Base-by-base conservation (phyloP, 2,329 filamentous ascomycete genomes). In the Sporothrix curviconia region DNA sequence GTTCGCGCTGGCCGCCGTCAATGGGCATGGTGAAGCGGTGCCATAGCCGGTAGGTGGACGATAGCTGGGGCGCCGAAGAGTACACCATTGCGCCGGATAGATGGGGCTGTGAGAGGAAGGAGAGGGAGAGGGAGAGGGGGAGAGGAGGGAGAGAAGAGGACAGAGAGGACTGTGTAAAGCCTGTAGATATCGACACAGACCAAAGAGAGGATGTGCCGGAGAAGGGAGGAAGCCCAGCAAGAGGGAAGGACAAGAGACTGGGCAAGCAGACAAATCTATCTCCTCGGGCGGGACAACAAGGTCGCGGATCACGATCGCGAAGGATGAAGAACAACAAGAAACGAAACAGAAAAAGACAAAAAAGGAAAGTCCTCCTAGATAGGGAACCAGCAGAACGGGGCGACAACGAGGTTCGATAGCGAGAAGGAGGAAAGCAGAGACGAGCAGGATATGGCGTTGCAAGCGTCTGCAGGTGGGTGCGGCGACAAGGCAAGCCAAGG, bases 41-140 rank as follows among this genome's bases (percentile, higher is more conserved):
- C 59, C 59, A 60, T 43, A 60, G 47, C 56, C n/a, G 8, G 57
- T 61, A 61, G 24, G 59, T 59, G 11, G 59, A 61, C 14, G 37
- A 15, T 44, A 61, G 43, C 47, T 60, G 59, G 14, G 59, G 59
- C 15, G 59, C 57, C 3, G 54, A 57, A 4, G 59, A 61, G 50
- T 55, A 51, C n/a, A 61, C 59, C 59, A 60, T 60, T 24, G 30
- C 44, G 55, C n/a, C 17, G 54, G 44, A 34, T 12, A 34, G 43
- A 14, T n/a, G n/a, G 24, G 7, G 19, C 30, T 42, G 12, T 24
- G 50, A 14, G 2, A 40, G 2, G 17, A 7, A 14, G n/a, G 9
- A 25, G 25, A 9, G 3, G 36, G 14, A 7, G 28, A 15, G 19
- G n/a, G 25, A 11, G 32, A 40, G 7, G 9, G 46, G 17, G 15